Conservation (phyloP, 1,139 yeast genomes). For the Saccharomycopsis hybrid region DNA sequence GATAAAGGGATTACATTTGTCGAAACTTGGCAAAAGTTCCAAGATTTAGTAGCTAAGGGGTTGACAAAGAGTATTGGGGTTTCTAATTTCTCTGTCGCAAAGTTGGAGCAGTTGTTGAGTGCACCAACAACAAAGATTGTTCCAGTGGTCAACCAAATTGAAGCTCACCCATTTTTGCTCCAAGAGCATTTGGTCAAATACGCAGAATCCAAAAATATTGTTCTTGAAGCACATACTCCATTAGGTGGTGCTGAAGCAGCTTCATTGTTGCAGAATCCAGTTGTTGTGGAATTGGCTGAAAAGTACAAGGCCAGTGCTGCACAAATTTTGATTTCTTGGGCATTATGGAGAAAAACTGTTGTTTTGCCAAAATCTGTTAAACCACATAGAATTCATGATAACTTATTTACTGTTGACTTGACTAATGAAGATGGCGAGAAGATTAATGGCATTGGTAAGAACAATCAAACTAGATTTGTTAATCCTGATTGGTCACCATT, state of each 20-base stretch:
- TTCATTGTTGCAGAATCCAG: conserved; percentile 42
- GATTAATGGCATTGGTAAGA: conserved; percentile 43
- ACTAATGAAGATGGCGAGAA: conserved; percentile 47
- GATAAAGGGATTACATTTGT: conserved; percentile 26
- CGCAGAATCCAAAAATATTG: conserved; percentile 47
- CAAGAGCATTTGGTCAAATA: conserved; percentile 56
- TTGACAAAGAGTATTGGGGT: conserved; percentile 72
- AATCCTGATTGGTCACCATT: conserved; percentile 28
- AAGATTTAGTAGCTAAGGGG: conserved; percentile 50
- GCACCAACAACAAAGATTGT: conserved; percentile 42
- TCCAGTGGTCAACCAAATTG: conserved; percentile 73
- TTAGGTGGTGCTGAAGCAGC: conserved; percentile 69
- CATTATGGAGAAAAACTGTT: conserved; percentile 58
- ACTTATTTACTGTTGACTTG: conserved; percentile 47
- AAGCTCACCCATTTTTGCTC: conserved; percentile 69
- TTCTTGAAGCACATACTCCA: conserved; percentile 74
- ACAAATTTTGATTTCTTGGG: conserved; percentile 65
- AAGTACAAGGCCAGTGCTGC: conserved; percentile 53
- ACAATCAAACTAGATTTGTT: conserved; percentile 42
- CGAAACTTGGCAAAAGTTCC: conserved; percentile 67
- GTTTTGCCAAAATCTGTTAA: conserved; percentile 71
- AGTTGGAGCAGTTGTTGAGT: conserved; percentile 46
- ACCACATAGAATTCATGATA: conserved; percentile 51
- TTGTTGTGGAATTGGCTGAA: conserved; percentile 46
- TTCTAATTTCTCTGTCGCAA: conserved; percentile 59